Conservation (phyloP, 768 basidiomycete species). For the Coprinopsis marcescibilis region DNA sequence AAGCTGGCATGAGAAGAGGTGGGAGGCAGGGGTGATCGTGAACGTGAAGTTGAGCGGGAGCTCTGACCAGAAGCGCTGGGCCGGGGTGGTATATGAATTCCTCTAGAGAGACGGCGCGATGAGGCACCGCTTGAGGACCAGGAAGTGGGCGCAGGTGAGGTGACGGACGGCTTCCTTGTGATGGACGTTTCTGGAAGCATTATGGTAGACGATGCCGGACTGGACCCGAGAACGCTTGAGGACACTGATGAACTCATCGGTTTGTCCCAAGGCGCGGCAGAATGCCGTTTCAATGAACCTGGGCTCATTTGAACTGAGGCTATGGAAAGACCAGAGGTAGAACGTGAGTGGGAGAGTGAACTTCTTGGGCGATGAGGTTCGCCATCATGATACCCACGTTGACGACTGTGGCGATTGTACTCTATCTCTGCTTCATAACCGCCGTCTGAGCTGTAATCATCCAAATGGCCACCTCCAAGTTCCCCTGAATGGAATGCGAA, state of each 20-base stretch:
- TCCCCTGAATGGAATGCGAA: slow-evolving; percentile 56
- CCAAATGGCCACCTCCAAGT: slow-evolving; percentile 50
- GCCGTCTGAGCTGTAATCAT: slow-evolving; percentile 75
- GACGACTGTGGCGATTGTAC: slow-evolving; percentile 59
- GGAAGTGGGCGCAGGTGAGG: slow-evolving; percentile 39
- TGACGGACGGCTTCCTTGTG: slow-evolving; percentile 50
- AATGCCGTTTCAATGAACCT: slow-evolving; percentile 60
- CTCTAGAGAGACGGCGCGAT: slow-evolving; percentile 79
- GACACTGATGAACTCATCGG: slow-evolving; percentile 50
- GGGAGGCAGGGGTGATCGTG: slow-evolving; percentile 85
- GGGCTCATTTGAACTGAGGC: slow-evolving; percentile 65
- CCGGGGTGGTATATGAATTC: slow-evolving; percentile 69
- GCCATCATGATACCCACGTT: slow-evolving; percentile 63
- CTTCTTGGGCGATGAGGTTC: slow-evolving; percentile 23
- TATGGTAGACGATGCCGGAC: slow-evolving; percentile 54
- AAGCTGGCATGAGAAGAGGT: slow-evolving; percentile 60
- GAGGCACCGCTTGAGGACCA: slow-evolving; percentile 53
- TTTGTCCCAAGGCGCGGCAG: slow-evolving; percentile 62
- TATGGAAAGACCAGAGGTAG: slow-evolving; percentile 52
- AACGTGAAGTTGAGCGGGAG: slow-evolving; percentile 93
- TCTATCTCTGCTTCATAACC: slow-evolving; percentile 79
- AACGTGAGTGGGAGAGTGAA: slow-evolving; percentile 42
- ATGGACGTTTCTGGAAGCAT: slow-evolving; percentile 59
- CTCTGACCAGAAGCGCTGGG: slow-evolving; percentile 70
- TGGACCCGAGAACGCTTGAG: slow-evolving; percentile 50